Base-by-base conservation (phyloP, 2,329 filamentous ascomycete species). In the Chrysosphaeria jannelii region DNA sequence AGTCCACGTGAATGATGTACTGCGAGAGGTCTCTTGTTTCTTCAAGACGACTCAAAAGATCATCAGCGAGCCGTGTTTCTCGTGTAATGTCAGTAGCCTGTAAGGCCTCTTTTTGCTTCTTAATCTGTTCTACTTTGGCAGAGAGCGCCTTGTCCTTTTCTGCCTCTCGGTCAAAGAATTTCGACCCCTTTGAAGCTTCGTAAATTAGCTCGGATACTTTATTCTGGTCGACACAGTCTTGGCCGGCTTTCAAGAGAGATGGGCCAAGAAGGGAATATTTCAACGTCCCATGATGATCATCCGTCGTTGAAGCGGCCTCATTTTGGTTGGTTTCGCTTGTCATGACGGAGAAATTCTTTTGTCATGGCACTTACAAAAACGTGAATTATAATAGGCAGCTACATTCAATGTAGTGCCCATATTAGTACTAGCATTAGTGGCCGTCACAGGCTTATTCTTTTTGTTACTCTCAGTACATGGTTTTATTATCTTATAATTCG, bases 141-240 rank as follows among this genome's bases (percentile, higher is more conserved):
- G 81, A 91, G 11, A 93, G 57, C 21, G 60, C 54, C 35, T 69
- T 68, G 47, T 93, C 81, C 35, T 67, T 69, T 27, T 48, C 55
- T 39, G 90, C 70, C 42, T 97, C 85, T 28, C 79, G 75, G 34
- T 69, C 74, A 54, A 93, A 97, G 48, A 69, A 97, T 41, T 90
- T 91, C 33, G 76, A 89, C 22, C 85, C 85, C 40, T 88, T 91
- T 10, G 78, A 91, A 8, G 79, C 78, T 41, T 89, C 76, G 46
- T 91, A 93, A 29, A 97, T 97, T 34, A 93, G 68, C 35, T 93
- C 79, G 3, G 79, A 88, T 23, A 97, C 78, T 49, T 85, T 89
- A 31, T 58, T 57, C 46, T 93, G 85, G 36, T 97, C 76, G n/a
- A 93, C 81, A 10, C 61, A 54, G 37, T 89, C 76, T 40, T 93